Conservation (phyloP, 805 yeast species). For the Metschnikowia colocasiae region DNA sequence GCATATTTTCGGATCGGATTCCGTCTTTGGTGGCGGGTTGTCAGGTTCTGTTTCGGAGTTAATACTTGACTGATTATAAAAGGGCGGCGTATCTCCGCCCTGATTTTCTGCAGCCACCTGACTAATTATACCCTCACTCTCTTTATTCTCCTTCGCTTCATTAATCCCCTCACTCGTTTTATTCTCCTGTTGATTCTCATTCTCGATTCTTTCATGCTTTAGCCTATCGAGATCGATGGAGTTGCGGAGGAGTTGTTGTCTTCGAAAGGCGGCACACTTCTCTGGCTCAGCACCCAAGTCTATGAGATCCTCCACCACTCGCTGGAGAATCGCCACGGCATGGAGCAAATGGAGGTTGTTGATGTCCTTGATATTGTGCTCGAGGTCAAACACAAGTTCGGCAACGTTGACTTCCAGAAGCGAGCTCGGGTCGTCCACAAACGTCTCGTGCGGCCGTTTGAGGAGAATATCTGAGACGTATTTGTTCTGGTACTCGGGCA, state of each 20-base stretch:
- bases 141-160: background rate
- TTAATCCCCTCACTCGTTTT: background rate
- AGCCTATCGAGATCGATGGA: constrained; percentile 14
- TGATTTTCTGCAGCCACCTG: too few species aligned
- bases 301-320: constrained; percentile 32
- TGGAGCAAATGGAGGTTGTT: constrained; percentile 35
- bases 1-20: constrained; percentile 14
- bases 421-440: constrained; percentile 37
- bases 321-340: constrained; percentile 29
- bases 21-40: background rate
- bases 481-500: constrained; percentile 11
- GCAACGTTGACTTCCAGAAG: constrained; percentile 31
- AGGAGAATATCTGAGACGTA: constrained; percentile 33
- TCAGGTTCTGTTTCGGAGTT: too few species aligned
- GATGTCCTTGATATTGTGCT: constrained; percentile 29
- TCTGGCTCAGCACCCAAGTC: constrained; percentile 25
- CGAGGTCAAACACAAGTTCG: constrained; percentile 34
- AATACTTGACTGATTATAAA: too few species aligned
- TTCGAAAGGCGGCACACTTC: constrained; percentile 24
- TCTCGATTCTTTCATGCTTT: background rate
- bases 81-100: background rate
- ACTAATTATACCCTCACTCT: too few species aligned
- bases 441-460: constrained; percentile 37
- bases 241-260: constrained; percentile 23
- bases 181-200: too few species aligned